Percentiles rank a stretch among this genome's conserved stretches.
These are phyloP conservation scores for Diplocarpon mali DNA, from an alignment of 2,329 filamentous ascomycete genomes.

Conservation along the genomic window DNA sequence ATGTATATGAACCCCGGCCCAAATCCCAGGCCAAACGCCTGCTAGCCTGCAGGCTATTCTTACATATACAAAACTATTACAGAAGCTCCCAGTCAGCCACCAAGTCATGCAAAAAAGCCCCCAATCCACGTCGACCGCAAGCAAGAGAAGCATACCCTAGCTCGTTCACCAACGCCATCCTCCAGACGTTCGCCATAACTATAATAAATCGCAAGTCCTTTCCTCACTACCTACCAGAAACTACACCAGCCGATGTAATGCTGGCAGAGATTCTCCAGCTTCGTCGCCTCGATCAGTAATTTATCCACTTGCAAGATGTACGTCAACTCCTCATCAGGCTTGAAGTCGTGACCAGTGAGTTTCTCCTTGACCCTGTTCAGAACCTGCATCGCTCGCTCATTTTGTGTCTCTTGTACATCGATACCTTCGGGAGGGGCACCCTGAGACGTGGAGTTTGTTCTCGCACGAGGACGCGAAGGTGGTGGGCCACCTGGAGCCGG, in stretches of 20 bases:
- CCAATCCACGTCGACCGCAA: not conserved
- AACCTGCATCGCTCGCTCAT: slow-evolving; percentile 84
- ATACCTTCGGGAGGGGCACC: slow-evolving; percentile 23
- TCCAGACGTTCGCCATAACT: not conserved
- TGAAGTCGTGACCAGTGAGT: slow-evolving; percentile 87
- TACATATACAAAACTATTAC: not conserved
- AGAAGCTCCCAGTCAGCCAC: not conserved
- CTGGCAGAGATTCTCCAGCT: slow-evolving; percentile 93
- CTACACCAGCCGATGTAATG: slow-evolving; percentile 99
- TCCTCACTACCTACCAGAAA: slow-evolving; percentile 59
- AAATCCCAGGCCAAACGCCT: not conserved
- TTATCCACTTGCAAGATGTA: slow-evolving; percentile 88
- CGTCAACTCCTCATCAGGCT: slow-evolving; percentile 70
- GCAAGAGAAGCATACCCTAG: not conserved
- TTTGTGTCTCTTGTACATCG: slow-evolving; percentile 68
- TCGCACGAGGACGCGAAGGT: slow-evolving; percentile 39
- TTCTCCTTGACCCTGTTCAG: slow-evolving; percentile 90
- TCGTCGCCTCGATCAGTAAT: slow-evolving; percentile 88
- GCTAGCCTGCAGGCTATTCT: not conserved
- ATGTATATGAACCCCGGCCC: not conserved
- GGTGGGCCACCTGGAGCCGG: slow-evolving; percentile 34
- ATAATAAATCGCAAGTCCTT: not conserved
- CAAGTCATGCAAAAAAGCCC: not conserved
- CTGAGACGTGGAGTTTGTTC: slow-evolving; percentile 47
- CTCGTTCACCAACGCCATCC: not conserved